Evolutionary conservation across 2,329 filamentous ascomycete species (phyloP), one percentile per base, ranked within the genome.

Genomic region (Aspergillus neotritici): DNA sequence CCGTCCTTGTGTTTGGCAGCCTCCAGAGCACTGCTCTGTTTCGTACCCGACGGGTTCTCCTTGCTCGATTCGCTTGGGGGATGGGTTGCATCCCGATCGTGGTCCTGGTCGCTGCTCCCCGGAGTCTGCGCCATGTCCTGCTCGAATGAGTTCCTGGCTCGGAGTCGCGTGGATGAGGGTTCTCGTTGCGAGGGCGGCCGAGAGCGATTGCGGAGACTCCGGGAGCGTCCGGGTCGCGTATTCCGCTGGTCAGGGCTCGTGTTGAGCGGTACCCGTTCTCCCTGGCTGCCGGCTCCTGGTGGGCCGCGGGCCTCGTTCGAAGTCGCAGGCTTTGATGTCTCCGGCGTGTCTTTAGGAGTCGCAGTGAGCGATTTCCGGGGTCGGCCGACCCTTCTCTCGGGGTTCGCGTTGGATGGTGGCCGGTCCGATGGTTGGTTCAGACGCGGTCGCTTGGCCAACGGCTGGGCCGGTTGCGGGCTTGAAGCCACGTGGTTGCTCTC

Each of bases 401-500:
- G 4, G 6, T 21, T 37, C 33, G 16, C 13, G 33, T 41, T 48
- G 13, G 45, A 29, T 37, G 37, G n/a, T 13, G 41, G 36, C 17
- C 14, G 41, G 12, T 47, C 51, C 5, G 41, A 13, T 1, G 51
- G 10, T 5, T 52, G 46, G 3, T 47, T 51, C 7, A 66, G 51
- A 11, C 64, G 59, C 4, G 52, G 61, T 11, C 64, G 58, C 43
- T 67, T 67, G 2, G 50, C 34, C 8, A 54, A 40, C 5, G 56
- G 50, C 33, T 58, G 56, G 15, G 17, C 12, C 25, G 14, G 30
- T 2, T 44, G 37, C 21, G 25, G 34, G 13, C 34, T 38, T 8
- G 34, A 13, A 10, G 37, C 40, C 4, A 31, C 31, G n/a, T 14
- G 15, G 13, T 35, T 38, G 4, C 35, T 40, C n/a, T 28, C 12